Evolutionary conservation across 1,139 yeast genomes (phyloP), one percentile per base, ranked within the genome.

Genomic region (Yamadazyma jaroonii): DNA sequence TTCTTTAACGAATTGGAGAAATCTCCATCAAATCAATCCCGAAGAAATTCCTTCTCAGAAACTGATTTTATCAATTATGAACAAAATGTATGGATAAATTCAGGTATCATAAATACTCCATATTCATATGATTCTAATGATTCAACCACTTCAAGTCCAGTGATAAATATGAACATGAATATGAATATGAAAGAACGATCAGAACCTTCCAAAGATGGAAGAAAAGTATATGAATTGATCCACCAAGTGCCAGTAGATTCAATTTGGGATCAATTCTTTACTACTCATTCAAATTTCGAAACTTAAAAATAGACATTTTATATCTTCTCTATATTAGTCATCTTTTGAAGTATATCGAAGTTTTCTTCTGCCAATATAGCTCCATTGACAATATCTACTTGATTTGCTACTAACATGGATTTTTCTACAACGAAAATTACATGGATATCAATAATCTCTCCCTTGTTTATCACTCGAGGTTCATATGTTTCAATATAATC

Each of bases 221-320:
- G 72, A 42, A 65, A 69, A 42, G 70, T 81, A 11, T 79, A 70
- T 52, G 86, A 81, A 48, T 62, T 84, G 60, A 74, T 84, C 41
- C 75, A 72, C 48, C 84, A 80, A 49, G 74, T 81, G 33, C 86
- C 90, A 1, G 70, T 77, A 20, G 86, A 83, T 32, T 71, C 83
- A 25, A 80, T 84, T 33, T 84, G 92, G 92, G 90, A 81, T 47
- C 89, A 84, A 50, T 82, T 79, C 47, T 82, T 84, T 52, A 72
- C 79, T 15, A 21, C 34, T 17, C 20, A 17, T 17, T 17, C 20
- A 17, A 17, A 17, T 17, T 17, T 17, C 20, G 20, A 17, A 17
- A 17, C 20, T 6, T 17, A 17, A 17, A 3, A 28, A 28, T 25
- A 9, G 12, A 29, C 21, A 17, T 29, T 29, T 11, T 17, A 14